Percentiles rank a stretch among this genome's conserved stretches.
phyloP scores from a whole-genome alignment of 148 eudicot species.

The Rhododendron ferrugineum region DNA sequence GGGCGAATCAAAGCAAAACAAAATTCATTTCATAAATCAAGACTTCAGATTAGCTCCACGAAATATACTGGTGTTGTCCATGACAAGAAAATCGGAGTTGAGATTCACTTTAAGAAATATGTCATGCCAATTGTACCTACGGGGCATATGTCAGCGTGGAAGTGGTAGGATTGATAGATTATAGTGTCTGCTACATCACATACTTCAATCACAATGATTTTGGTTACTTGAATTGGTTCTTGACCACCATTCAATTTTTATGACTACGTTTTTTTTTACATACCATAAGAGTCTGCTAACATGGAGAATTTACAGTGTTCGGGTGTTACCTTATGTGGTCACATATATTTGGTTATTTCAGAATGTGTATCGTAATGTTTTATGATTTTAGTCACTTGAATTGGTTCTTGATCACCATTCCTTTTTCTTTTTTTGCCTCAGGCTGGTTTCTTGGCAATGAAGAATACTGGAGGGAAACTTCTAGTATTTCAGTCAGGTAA shows the following conservation, averaged over 20 bases:
- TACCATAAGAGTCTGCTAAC: not conserved
- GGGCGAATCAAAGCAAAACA: not conserved
- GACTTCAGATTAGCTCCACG: not conserved
- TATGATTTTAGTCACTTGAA: not conserved
- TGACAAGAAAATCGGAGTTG: not conserved
- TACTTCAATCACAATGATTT: not conserved
- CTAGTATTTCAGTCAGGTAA: slow-evolving; percentile 92
- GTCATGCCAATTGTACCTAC: not conserved
- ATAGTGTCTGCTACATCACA: not conserved
- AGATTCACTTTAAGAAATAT: not conserved
- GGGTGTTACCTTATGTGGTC: not conserved
- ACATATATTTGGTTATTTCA: not conserved
- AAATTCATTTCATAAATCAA: not conserved
- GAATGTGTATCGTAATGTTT: not conserved
- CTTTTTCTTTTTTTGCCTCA: slow-evolving; percentile 30
- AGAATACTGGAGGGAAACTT: slow-evolving; percentile 90
- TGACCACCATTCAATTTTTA: not conserved
- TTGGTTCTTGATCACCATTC: not conserved
- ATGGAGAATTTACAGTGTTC: not conserved
- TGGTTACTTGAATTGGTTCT: not conserved
- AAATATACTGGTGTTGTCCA: not conserved
- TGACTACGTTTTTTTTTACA: not conserved
- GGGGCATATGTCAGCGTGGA: not conserved
- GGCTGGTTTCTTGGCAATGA: slow-evolving; percentile 98
- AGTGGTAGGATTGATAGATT: not conserved